Conservation (phyloP, 345 rosid genomes). For the Trapa bicornis region DNA sequence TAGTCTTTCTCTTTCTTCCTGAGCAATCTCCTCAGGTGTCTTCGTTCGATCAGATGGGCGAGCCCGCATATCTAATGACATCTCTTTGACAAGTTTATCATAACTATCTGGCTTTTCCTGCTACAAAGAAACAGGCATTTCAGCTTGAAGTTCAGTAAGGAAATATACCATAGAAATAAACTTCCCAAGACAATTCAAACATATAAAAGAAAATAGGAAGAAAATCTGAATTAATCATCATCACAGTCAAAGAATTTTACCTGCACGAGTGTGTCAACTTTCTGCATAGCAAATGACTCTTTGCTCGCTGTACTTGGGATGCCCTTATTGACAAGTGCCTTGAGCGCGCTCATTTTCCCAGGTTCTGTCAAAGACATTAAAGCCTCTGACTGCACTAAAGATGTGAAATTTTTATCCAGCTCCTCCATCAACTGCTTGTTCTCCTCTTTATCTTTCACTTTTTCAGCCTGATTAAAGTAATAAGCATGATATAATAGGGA, state of each 20-base stretch:
- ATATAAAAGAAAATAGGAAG: not conserved
- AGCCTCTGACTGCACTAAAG: slow-evolving; percentile 51
- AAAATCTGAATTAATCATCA: not conserved
- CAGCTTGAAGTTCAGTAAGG: not conserved
- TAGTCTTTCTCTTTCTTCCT: slow-evolving; percentile 69
- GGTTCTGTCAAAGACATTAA: slow-evolving; percentile 54
- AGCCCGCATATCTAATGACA: slow-evolving; percentile 65
- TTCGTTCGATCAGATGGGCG: slow-evolving; percentile 74
- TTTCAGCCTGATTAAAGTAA: slow-evolving; percentile 51
- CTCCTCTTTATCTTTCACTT: slow-evolving; percentile 75
- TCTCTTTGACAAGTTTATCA: slow-evolving; percentile 36
- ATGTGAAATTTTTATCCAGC: slow-evolving; percentile 54
- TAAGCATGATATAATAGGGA: too few relatives aligned
- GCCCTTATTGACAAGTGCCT: slow-evolving; percentile 34
- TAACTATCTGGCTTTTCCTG: slow-evolving; percentile 51
- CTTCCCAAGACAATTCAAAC: not conserved
- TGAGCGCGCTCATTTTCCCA: slow-evolving; percentile 47
- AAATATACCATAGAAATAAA: not conserved
- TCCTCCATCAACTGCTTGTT: slow-evolving; percentile 68
- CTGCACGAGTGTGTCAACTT: slow-evolving; percentile 21
- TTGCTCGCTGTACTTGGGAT: slow-evolving; percentile 23
- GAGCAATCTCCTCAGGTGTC: slow-evolving; percentile 97
- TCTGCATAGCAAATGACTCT: slow-evolving; percentile 13
- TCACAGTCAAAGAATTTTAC: slow-evolving; percentile 12
- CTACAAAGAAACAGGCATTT: not conserved